Evolutionary conservation across 768 basidiomycete genomes (phyloP), one percentile per base, ranked within the genome.

Genomic region (Pseudohyphozyma bogoriensis): DNA sequence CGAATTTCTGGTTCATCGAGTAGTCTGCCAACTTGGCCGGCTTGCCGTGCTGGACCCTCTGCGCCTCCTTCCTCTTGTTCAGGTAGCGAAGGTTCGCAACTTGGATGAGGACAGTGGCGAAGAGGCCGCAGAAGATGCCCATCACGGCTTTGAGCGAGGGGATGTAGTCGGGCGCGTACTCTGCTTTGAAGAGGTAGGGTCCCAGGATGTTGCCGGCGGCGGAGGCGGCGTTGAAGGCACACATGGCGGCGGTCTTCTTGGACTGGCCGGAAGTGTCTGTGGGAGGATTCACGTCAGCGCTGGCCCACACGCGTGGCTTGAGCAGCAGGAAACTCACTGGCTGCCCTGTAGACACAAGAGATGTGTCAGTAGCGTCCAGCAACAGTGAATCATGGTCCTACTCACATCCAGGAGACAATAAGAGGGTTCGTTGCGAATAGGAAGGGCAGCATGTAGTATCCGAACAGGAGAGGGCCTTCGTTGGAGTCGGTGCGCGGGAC

Each of bases 401-500:
- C n/a, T n/a, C n/a, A n/a, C n/a, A 51, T 51, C 49, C 49, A 51
- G 9, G 49, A 4, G 8, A 51, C 22, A 29, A 51, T 51, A 28
- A 51, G 20, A 28, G 49, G 49, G 49, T 51, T 51, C 24, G 49
- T 29, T 2, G 49, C 20, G 62, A 73, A 74, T 28, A 74, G 64
- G 66, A 73, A 71, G 7, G 73, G 63, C 31, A 74, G 44, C 36
- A 72, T 58, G 63, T 73, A 73, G 66, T 72, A 74, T 12, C 47
- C 49, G 29, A 51, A 35, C 9, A 51, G 49, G 20, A 51, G 49
- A 11, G 49, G 22, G 4, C 22, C 20, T 51, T 51, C 28, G 49
- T 51, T 44, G 22, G 22, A 22, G 20, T 20, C 24, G 22, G 49
- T 51, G 49, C 49, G 49, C 2, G 49, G 49, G 29, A 51, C 22